A percentile compares a stretch with the other conserved stretches of the same genome.
phyloP scores from a whole-genome alignment of 495 filamentous ascomycete genomes.

The Podospora anserina region DNA sequence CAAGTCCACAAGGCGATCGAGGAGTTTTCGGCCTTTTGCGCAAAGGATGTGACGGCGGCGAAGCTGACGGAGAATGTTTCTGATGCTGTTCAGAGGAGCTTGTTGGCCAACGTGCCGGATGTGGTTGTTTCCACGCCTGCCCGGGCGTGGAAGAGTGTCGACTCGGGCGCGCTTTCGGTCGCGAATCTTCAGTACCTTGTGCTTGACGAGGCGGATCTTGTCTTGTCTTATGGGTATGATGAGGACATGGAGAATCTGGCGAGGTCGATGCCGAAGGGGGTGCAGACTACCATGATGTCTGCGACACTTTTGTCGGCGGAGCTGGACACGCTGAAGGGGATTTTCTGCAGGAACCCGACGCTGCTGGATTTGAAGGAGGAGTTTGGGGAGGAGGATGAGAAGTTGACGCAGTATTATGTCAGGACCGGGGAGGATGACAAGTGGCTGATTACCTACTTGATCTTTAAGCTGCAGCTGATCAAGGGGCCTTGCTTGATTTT shows the following conservation, averaged over 20 bases:
- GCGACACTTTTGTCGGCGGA: slow-evolving; percentile 87
- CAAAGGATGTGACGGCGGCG: slow-evolving; percentile 72
- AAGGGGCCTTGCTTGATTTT: slow-evolving; percentile 95
- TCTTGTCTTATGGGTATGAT: slow-evolving; percentile 92
- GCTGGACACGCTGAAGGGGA: slow-evolving; percentile 75
- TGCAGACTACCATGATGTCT: slow-evolving; percentile 90
- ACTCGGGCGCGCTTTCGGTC: slow-evolving; percentile 63
- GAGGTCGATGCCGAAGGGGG: slow-evolving; percentile 70
- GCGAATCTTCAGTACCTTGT: slow-evolving; percentile 73
- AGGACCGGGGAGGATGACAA: slow-evolving; percentile 89
- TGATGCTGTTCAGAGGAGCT: slow-evolving; percentile 76
- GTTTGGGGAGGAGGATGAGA: slow-evolving; percentile 64
- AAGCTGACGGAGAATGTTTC: slow-evolving; percentile 88
- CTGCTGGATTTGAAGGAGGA: slow-evolving; percentile 71
- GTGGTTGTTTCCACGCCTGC: slow-evolving; percentile 87
- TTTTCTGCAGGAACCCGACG: slow-evolving; percentile 79
- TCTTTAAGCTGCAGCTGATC: slow-evolving; percentile 90
- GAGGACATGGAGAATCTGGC: slow-evolving; percentile 79
- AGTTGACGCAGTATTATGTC: slow-evolving; percentile 82
- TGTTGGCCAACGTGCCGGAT: slow-evolving; percentile 85
- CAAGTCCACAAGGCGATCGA: slow-evolving; percentile 77
- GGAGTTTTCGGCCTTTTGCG: slow-evolving; percentile 74
- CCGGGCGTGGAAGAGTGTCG: slow-evolving; percentile 67
- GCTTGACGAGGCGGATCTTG: slow-evolving; percentile 91
- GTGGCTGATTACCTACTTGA: slow-evolving; percentile 87